Conservation (phyloP, 148 eudicot genomes). For the Salicornia ramosissima region DNA sequence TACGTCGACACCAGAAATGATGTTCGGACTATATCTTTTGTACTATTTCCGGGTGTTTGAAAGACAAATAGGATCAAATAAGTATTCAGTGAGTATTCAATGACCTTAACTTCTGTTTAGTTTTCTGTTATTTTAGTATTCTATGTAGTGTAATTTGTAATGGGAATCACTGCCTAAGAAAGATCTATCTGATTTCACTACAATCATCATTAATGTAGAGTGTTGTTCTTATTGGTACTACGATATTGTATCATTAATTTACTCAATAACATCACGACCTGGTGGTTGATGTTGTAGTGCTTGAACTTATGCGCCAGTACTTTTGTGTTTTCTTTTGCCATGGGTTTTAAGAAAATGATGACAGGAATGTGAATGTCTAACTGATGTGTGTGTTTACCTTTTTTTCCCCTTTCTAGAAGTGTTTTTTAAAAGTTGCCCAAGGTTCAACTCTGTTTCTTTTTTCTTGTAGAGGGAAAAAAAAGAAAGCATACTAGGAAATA, state of each 20-base stretch:
- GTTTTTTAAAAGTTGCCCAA: not conserved
- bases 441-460: not conserved
- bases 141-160: not conserved
- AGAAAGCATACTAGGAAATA: not conserved
- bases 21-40: constrained; percentile 80
- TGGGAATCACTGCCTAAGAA: not conserved
- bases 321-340: not conserved
- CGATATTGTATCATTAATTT: too few relatives aligned
- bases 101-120: not conserved
- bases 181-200: not conserved
- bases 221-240: not conserved
- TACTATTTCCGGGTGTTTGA: constrained; percentile 96
- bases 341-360: not conserved
- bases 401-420: not conserved
- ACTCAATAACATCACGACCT: too few relatives aligned
- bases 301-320: too few relatives aligned
- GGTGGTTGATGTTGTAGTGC: too few relatives aligned
- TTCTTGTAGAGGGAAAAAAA: not conserved
- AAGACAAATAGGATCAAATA: constrained; percentile 95
- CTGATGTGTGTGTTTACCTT: not conserved
- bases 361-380: not conserved
- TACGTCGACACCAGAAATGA: constrained; percentile 82
- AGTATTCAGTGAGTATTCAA: constrained; percentile 66
- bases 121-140: constrained; percentile 12
- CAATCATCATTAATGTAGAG: not conserved